These are phyloP conservation scores for Suillus sp. DNA, from an alignment of 768 basidiomycete genomes.

Conservation along the genomic window DNA sequence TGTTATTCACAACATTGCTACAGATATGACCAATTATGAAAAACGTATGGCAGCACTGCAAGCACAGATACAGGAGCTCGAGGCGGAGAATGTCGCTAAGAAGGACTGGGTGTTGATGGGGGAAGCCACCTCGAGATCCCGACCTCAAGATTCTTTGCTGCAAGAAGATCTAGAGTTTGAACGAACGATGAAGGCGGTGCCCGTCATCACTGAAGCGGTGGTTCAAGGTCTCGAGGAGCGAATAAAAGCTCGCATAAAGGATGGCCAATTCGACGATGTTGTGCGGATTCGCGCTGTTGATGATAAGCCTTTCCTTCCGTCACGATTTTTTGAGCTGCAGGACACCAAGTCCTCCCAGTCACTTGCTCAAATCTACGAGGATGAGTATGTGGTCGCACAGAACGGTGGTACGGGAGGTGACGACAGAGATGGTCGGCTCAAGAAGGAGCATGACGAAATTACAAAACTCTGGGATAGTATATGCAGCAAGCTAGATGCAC, in stretches of 20 bases:
- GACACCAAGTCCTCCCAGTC: conserved; percentile 88
- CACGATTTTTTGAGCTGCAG: conserved; percentile 83
- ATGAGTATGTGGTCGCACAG: conserved; percentile 78
- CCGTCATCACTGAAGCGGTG: conserved; percentile 86
- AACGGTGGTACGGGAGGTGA: conserved; percentile 56
- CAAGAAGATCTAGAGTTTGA: conserved; percentile 97
- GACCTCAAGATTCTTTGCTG: conserved; percentile 90
- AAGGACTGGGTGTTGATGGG: conserved; percentile 96
- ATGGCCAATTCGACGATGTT: conserved; percentile 89
- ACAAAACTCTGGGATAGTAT: conserved; percentile 83
- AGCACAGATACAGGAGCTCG: conserved; percentile 79
- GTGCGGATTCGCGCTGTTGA: conserved; percentile 77
- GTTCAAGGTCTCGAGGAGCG: conserved; percentile 83
- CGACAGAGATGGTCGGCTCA: conserved; percentile 85
- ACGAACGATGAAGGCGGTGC: conserved; percentile 81
- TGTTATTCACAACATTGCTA: conserved; percentile 5
- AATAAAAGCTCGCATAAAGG: conserved; percentile 88
- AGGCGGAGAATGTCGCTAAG: conserved; percentile 81
- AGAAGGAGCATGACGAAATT: conserved; percentile 88
- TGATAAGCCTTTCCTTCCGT: conserved; percentile 89
- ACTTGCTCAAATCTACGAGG: conserved; percentile 94
- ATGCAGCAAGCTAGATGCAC: conserved; percentile 85
- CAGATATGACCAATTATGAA: conserved; percentile 78
- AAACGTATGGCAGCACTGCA: conserved; percentile 72
- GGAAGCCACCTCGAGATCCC: conserved; percentile 77